Base-by-base conservation (phyloP, 2,329 filamentous ascomycete species). In the Aspergillus neotritici region DNA sequence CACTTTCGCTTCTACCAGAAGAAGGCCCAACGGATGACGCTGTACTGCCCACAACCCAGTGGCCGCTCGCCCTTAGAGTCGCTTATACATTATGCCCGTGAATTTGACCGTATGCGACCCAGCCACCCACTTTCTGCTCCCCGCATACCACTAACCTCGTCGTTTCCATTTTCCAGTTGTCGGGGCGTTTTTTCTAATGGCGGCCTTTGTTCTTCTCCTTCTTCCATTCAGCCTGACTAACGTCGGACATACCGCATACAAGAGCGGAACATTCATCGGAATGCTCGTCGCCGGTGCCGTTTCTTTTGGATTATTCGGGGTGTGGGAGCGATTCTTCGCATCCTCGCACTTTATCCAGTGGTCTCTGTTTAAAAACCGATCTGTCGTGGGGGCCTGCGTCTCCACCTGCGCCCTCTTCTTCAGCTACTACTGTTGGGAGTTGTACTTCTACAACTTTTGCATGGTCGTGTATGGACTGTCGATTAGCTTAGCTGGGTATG, bases 171-270 rank as follows among this genome's bases (percentile, higher is more conserved):
- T n/a, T 8, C 29, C 16, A 70, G 66, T 80, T 2, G 46, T 81
- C 21, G 82, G 83, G 13, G 68, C 82, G 14, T 47, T 83, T n/a
- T 65, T 86, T 2, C 68, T 86, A 34, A 75, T 77, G 40, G 71
- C 67, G 1, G 83, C 79, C 0, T 78, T 83, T 57, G 71, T 79
- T 2, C 65, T 86, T 3, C 77, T 87, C 58, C 72, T 87, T 3
- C 71, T 87, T 12, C 79, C 83, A 0, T 83, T 87, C 64, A 79
- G 70, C 38, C 69, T 87, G 14, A 61, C 68, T 37, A 52, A 56
- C n/a, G 60, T 58, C 17, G 63, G 69, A 13, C 54, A 58, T 7
- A 52, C 66, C 5, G 53, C 61, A n/a, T 78, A 74, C 64, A 48
- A 61, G 3, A 69, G 68, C 12, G 65, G 72, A 7, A 55, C 69